Percentiles rank a stretch among this genome's conserved stretches.
Conservation (phyloP, 352 stramenopile species). For the Phytophthora vignae region DNA sequence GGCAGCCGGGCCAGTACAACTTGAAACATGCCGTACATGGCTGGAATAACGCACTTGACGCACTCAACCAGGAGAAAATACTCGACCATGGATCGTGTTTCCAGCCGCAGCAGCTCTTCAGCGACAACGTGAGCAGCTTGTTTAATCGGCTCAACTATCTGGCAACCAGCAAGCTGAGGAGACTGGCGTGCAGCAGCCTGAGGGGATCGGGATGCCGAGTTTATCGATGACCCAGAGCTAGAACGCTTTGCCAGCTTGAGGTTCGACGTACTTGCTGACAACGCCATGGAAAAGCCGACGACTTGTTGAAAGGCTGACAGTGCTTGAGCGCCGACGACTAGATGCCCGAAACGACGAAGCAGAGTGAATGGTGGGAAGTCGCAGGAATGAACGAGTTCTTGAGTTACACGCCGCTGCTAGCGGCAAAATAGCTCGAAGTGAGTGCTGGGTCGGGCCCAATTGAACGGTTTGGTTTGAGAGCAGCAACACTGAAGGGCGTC, state of each 20-base stretch:
- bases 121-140: neutral
- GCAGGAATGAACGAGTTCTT: too few relatives aligned
- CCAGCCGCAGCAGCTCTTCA: constrained; percentile 2
- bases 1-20: constrained; percentile 14
- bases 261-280: neutral
- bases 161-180: too few relatives aligned
- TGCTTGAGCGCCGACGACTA: neutral
- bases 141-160: too few relatives aligned
- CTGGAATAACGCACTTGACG: constrained; percentile 39
- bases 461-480: neutral
- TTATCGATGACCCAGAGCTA: neutral
- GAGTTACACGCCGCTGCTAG: too few relatives aligned
- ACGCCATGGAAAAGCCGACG: neutral
- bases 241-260: constrained; percentile 14
- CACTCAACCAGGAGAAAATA: constrained; percentile 39
- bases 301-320: neutral
- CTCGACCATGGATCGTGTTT: constrained; percentile 29
- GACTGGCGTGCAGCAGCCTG: too few relatives aligned
- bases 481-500: neutral
- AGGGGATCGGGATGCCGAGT: too few relatives aligned
- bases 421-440: neutral
- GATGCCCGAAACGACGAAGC: too few relatives aligned
- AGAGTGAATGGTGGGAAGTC: too few relatives aligned
- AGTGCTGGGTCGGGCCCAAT: neutral
- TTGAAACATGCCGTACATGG: constrained; percentile 35